Evolutionary conservation across 2,329 filamentous ascomycete species (phyloP).

Genomic region (Alternaria infectoria): DNA sequence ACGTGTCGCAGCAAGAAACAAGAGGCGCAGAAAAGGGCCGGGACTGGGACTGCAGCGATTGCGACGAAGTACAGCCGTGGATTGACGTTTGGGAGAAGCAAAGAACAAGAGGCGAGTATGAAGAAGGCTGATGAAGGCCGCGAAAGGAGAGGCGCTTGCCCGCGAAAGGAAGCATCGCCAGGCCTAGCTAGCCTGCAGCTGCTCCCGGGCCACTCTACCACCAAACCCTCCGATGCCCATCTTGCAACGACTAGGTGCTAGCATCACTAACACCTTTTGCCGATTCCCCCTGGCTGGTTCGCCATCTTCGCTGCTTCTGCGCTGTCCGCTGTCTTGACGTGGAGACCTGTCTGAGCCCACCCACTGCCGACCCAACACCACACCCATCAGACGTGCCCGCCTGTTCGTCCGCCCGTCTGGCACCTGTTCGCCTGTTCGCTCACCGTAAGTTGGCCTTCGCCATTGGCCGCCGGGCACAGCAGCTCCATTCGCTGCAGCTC

Average conservation of each 20-base stretch:
- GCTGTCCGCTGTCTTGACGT: not conserved
- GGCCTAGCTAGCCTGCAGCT: constrained; percentile 10
- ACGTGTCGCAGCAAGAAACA: constrained; percentile 34
- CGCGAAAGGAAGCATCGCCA: constrained; percentile 28
- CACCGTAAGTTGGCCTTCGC: constrained; percentile 13
- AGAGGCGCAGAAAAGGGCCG: constrained; percentile 20
- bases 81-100: constrained; percentile 18
- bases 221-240: constrained; percentile 21
- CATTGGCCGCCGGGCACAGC: constrained; percentile 15
- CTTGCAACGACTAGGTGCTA: not conserved
- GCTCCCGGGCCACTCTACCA: constrained; percentile 20
- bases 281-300: constrained; percentile 1
- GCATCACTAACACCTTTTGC: not conserved
- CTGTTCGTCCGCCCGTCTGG: constrained; percentile 18
- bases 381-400: not conserved
- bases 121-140: constrained; percentile 22
- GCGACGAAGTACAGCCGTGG: constrained; percentile 18
- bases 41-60: constrained; percentile 34
- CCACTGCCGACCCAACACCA: not conserved
- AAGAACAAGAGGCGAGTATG: constrained; percentile 12
- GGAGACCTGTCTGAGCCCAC: not conserved
- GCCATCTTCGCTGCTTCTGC: not conserved
- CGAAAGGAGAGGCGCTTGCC: constrained; percentile 32
- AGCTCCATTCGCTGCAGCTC: constrained; percentile 8
- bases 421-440: not conserved